These are phyloP conservation scores for Acacia acuminata DNA, from an alignment of 306 rosid species.

Conservation along the genomic window DNA sequence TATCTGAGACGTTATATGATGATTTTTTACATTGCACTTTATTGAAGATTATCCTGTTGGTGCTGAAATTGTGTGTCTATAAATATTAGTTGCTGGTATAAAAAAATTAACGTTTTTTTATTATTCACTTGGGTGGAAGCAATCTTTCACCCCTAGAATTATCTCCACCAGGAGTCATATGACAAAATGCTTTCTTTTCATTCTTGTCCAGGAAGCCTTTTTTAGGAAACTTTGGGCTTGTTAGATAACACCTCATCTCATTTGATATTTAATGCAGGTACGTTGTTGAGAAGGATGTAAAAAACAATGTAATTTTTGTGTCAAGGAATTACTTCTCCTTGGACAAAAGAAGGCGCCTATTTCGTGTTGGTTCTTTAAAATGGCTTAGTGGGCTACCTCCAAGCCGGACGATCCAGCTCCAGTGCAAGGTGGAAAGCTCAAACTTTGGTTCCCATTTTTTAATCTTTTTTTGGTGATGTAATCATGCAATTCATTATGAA, in stretches of 20 bases:
- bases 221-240: neutral
- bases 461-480: neutral
- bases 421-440: constrained; percentile 70
- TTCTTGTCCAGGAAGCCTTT: neutral
- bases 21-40: constrained; percentile 8
- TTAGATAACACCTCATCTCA: neutral
- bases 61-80: constrained; percentile 13
- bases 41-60: constrained; percentile 20
- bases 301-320: constrained; percentile 83
- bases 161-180: constrained; percentile 8
- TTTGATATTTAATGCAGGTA: constrained; percentile 59
- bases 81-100: neutral
- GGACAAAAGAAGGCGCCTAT: constrained; percentile 86
- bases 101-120: neutral
- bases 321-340: constrained; percentile 89
- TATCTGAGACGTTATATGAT: constrained; percentile 13
- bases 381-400: constrained; percentile 74
- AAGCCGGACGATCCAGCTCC: constrained; percentile 54
- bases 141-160: neutral
- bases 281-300: constrained; percentile 88
- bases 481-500: neutral
- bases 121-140: constrained; percentile 8
- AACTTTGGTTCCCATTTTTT: constrained; percentile 3
- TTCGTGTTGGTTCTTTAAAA: constrained; percentile 83
- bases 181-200: neutral